A percentile compares a stretch with the other conserved stretches of the same genome.
Evolutionary conservation across 1,139 yeast genomes (phyloP).

Genomic region (Candida anutae): DNA sequence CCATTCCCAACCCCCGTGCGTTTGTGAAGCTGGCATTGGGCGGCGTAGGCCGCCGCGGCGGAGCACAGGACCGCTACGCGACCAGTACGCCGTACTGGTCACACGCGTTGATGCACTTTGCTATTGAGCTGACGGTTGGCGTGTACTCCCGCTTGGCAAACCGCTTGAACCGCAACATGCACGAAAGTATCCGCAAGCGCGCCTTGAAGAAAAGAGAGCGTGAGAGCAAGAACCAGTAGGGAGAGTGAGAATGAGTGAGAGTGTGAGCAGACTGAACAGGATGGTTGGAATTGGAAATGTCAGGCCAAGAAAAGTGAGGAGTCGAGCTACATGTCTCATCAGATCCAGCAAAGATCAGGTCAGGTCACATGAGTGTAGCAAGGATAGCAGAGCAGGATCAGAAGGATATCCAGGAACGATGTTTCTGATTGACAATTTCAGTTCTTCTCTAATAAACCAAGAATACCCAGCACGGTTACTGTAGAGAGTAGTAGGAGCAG

Average conservation of each 20-base stretch:
- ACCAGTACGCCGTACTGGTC: conserved; percentile 90
- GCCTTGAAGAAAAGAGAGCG: conserved; percentile 77
- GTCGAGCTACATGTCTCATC: not conserved
- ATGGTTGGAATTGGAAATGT: not conserved
- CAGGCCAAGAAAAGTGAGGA: not conserved
- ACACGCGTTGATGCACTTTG: conserved; percentile 90
- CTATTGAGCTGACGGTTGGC: conserved; percentile 71
- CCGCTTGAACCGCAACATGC: conserved; percentile 64
- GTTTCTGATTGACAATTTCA: too few species aligned
- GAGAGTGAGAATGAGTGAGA: not conserved
- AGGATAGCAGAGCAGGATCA: too few species aligned
- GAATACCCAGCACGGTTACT: too few species aligned
- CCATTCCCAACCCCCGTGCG: conserved; percentile 74
- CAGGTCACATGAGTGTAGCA: too few species aligned
- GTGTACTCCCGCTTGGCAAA: conserved; percentile 69
- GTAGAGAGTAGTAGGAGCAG: too few species aligned
- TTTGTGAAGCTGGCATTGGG: conserved; percentile 68
- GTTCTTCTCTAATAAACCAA: too few species aligned
- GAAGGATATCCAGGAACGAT: too few species aligned
- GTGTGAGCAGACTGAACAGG: not conserved
- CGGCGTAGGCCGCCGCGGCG: conserved; percentile 74
- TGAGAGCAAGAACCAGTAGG: conserved; percentile 13
- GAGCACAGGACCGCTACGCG: conserved; percentile 86
- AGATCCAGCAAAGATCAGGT: too few species aligned
- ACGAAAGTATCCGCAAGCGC: conserved; percentile 67